Conservation (phyloP, 306 rosid species). For the peach (Prunus persica) region DNA sequence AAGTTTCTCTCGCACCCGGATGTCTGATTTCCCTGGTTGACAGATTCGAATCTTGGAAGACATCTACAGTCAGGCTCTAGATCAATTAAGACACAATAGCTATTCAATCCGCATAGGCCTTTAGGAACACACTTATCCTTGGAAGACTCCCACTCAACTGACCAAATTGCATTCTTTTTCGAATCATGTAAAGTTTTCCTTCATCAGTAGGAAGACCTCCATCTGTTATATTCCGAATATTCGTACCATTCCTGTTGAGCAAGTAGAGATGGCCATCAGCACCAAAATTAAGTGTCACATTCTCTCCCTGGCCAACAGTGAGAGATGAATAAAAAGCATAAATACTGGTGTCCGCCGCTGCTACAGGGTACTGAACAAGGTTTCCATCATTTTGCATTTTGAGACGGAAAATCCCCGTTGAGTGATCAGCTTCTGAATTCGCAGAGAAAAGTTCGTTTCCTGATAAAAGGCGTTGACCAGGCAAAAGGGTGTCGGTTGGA, state of each 20-base stretch:
- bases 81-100: neutral
- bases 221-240: neutral
- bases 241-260: neutral
- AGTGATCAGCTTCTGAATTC: conserved; percentile 8
- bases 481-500: conserved; percentile 19
- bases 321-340: neutral
- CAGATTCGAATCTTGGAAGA: conserved; percentile 7
- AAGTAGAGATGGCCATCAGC: no score
- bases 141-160: no score
- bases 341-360: no score
- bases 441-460: neutral
- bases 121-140: no score
- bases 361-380: no score
- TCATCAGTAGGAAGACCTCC: neutral
- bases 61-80: neutral
- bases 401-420: conserved; percentile 7
- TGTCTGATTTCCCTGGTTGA: neutral
- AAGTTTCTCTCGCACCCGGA: conserved; percentile 21
- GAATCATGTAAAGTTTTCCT: neutral
- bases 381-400: no score
- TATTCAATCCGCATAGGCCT: no score
- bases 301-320: neutral
- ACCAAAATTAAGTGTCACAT: neutral
- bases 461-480: neutral
- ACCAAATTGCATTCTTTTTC: no score